Percentiles rank a stretch among this genome's conserved stretches.
Evolutionary conservation across 2,329 filamentous ascomycete species (phyloP).

Genomic region (Cladobotryum mycophilum): DNA sequence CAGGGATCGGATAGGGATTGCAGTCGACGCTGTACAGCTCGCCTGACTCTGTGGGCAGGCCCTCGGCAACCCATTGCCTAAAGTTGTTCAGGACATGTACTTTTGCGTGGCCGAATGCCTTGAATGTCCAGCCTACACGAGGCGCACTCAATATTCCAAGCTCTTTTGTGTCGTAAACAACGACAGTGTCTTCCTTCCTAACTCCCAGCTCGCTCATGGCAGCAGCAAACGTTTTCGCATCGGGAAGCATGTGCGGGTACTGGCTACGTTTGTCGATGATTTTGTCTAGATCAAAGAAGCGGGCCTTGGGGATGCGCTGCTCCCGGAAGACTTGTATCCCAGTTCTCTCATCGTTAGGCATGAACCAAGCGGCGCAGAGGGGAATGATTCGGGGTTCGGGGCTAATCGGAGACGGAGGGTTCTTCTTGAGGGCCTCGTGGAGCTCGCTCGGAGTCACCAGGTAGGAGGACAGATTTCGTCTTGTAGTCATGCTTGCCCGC

Average conservation of each 20-base stretch:
- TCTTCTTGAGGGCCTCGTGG: slow-evolving; percentile 72
- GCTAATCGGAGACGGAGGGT: slow-evolving; percentile 71
- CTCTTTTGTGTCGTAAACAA: slow-evolving; percentile 90
- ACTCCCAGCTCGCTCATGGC: slow-evolving; percentile 90
- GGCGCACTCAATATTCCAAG: slow-evolving; percentile 92
- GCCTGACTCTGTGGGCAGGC: slow-evolving; percentile 75
- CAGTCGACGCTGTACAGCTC: slow-evolving; percentile 62
- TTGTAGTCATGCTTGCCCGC: slow-evolving; percentile 23
- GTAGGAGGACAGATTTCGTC: slow-evolving; percentile 63
- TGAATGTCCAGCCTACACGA: slow-evolving; percentile 87
- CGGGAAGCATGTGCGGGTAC: slow-evolving; percentile 95
- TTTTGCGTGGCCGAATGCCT: slow-evolving; percentile 78
- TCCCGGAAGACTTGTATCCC: slow-evolving; percentile 77
- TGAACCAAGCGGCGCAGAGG: slow-evolving; percentile 90
- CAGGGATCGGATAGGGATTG: slow-evolving; percentile 57
- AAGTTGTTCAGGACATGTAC: slow-evolving; percentile 97
- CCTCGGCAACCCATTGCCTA: slow-evolving; percentile 82
- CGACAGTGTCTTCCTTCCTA: slow-evolving; percentile 76
- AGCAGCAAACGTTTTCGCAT: slow-evolving; percentile 69
- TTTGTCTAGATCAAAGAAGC: slow-evolving; percentile 94
- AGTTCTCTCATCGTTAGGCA: slow-evolving; percentile 82
- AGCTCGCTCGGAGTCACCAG: slow-evolving; percentile 82
- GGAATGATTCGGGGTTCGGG: slow-evolving; percentile 79
- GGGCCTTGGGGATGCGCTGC: slow-evolving; percentile 78
- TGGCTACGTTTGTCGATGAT: slow-evolving; percentile 81